phyloP scores from a whole-genome alignment of 148 eudicot genomes.

The Beta vulgaris region DNA sequence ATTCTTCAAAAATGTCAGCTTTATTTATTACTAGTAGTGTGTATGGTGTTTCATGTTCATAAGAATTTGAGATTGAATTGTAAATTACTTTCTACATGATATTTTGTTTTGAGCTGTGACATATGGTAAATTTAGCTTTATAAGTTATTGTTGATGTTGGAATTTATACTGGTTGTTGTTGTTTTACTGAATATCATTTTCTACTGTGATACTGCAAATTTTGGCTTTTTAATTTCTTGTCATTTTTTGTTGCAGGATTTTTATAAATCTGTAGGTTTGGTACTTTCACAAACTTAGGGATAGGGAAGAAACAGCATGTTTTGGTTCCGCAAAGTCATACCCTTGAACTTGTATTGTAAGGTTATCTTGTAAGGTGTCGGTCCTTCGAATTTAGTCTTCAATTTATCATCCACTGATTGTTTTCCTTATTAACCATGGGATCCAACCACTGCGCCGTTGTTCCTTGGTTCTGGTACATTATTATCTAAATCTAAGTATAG shows the following conservation, averaged over 20 bases:
- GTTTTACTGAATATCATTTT: no score
- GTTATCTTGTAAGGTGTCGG: conserved; percentile 56
- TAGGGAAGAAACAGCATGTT: conserved; percentile 44
- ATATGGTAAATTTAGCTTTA: not conserved
- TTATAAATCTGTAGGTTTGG: not conserved
- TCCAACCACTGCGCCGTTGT: conserved; percentile 42
- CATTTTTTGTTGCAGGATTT: conserved; percentile 32
- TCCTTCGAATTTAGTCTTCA: not conserved
- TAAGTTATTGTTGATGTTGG: not conserved
- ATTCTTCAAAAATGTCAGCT: not conserved
- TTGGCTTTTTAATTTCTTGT: conserved; percentile 3
- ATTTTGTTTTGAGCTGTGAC: not conserved
- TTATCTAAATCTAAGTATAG: conserved; percentile 39
- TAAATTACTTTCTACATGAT: no score
- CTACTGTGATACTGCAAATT: no score
- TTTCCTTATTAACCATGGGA: conserved; percentile 37
- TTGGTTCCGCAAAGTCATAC: conserved; percentile 53
- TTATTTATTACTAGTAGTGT: not conserved
- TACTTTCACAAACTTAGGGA: conserved; percentile 15
- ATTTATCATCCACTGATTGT: conserved; percentile 7
- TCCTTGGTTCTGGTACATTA: conserved; percentile 46
- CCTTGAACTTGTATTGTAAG: conserved; percentile 73
- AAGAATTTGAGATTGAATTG: not conserved
- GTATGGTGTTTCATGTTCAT: not conserved
- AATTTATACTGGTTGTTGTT: not conserved